Evolutionary conservation across 768 basidiomycete species (phyloP).

Genomic region (Galerina sulciceps): DNA sequence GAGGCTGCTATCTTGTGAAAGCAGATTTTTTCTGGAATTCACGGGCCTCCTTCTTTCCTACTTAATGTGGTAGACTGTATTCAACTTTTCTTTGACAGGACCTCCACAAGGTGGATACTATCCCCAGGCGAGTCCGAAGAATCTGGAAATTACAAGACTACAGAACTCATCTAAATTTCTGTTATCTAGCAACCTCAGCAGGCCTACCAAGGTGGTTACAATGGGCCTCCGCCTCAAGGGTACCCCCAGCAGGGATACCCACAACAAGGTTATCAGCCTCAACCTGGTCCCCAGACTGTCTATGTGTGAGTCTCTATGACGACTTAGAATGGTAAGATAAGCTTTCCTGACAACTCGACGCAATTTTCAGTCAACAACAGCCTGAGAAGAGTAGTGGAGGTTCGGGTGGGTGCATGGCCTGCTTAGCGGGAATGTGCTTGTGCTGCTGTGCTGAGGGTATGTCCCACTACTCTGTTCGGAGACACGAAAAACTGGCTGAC

Average conservation of each 20-base stretch:
- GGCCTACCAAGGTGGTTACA: slow-evolving; percentile 59
- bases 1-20: neutral
- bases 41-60: neutral
- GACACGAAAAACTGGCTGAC: neutral
- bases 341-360: neutral
- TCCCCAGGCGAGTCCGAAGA: slow-evolving; percentile 44
- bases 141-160: neutral
- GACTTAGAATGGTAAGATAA: neutral
- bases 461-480: slow-evolving; percentile 24
- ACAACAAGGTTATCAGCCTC: slow-evolving; percentile 47
- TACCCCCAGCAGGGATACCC: slow-evolving; percentile 43
- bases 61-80: slow-evolving; percentile 2
- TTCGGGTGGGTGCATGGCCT: slow-evolving; percentile 58
- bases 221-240: slow-evolving; percentile 42
- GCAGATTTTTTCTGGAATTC: neutral
- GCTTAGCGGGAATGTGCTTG: slow-evolving; percentile 63
- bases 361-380: slow-evolving; percentile 49
- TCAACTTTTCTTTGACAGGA: slow-evolving; percentile 32
- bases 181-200: slow-evolving; percentile 66
- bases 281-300: slow-evolving; percentile 71
- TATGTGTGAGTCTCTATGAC: slow-evolving; percentile 64
- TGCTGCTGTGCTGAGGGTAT: slow-evolving; percentile 80
- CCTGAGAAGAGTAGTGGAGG: slow-evolving; percentile 47
- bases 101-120: slow-evolving; percentile 71
- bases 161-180: neutral